Conservation (phyloP, 345 rosid genomes). For the Syzygium aromaticum region DNA sequence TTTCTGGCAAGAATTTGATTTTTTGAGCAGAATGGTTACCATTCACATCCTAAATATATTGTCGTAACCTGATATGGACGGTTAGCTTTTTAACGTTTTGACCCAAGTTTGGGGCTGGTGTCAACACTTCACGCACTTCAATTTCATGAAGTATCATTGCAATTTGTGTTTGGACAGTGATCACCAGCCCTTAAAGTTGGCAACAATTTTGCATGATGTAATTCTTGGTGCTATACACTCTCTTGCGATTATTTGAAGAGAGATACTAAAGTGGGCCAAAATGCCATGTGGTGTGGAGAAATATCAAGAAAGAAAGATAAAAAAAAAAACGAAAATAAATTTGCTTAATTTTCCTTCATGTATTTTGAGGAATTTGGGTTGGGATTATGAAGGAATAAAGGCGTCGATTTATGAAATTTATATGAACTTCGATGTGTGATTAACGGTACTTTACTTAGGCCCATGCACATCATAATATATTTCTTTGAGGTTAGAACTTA, state of each 20-base stretch:
- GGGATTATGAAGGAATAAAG: not conserved
- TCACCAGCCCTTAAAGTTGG: no score
- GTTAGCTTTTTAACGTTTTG: no score
- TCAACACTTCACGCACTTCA: no score
- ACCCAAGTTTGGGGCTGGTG: no score
- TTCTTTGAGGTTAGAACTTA: not conserved
- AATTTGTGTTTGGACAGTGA: no score
- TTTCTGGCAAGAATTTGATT: no score
- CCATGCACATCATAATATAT: not conserved
- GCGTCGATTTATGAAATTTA: not conserved
- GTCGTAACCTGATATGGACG: no score
- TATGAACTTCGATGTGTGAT: fast-evolving
- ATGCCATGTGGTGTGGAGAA: not conserved
- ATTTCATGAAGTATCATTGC: no score
- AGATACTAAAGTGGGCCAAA: not conserved
- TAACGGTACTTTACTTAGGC: not conserved
- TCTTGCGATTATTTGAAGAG: constrained; percentile 32
- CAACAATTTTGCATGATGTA: no score
- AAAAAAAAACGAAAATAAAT: not conserved
- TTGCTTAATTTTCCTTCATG: not conserved
- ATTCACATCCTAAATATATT: no score
- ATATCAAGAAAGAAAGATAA: not conserved
- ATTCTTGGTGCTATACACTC: no score
- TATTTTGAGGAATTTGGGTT: not conserved
- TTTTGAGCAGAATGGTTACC: no score